Evolutionary conservation across 176 grass and related monocot genomes (phyloP).

Genomic region (Cenchrus americanus): DNA sequence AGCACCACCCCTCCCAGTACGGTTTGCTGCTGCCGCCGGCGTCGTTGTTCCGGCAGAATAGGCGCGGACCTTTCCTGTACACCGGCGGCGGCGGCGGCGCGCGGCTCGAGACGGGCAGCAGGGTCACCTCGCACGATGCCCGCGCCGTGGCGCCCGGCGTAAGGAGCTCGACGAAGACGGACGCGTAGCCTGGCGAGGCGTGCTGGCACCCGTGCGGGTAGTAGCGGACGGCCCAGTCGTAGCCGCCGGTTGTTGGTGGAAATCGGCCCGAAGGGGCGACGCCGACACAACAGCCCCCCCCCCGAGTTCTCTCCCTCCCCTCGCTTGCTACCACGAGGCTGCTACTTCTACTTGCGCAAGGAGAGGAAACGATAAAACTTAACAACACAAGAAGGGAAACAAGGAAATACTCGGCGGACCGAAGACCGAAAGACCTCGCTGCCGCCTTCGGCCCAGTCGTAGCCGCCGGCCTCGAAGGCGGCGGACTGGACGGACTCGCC

Average conservation of each 20-base stretch:
- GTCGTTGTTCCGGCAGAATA: not conserved
- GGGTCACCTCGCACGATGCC: not conserved
- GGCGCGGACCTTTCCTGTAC: not conserved
- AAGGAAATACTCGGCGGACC: too few relatives aligned
- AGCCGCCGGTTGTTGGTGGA: too few relatives aligned
- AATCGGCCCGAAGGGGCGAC: too few relatives aligned
- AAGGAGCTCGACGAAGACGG: not conserved
- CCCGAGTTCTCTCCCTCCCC: too few relatives aligned
- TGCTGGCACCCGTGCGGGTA: not conserved
- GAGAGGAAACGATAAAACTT: too few relatives aligned
- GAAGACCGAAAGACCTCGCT: too few relatives aligned
- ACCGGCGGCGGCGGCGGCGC: not conserved
- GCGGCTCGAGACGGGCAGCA: not conserved
- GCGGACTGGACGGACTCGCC: not conserved
- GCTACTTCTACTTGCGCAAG: too few relatives aligned
- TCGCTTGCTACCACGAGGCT: too few relatives aligned
- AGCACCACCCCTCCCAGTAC: too few relatives aligned
- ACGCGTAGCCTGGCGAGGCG: not conserved
- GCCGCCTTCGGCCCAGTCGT: not conserved
- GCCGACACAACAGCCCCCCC: too few relatives aligned
- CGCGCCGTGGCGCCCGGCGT: not conserved
- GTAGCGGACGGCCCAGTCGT: conserved; percentile 4
- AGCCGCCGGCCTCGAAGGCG: not conserved
- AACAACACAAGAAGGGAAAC: too few relatives aligned
- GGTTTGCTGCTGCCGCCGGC: too few relatives aligned